These are phyloP conservation scores for Croton setiger DNA, from an alignment of 441 rosid genomes.

Conservation along the genomic window DNA sequence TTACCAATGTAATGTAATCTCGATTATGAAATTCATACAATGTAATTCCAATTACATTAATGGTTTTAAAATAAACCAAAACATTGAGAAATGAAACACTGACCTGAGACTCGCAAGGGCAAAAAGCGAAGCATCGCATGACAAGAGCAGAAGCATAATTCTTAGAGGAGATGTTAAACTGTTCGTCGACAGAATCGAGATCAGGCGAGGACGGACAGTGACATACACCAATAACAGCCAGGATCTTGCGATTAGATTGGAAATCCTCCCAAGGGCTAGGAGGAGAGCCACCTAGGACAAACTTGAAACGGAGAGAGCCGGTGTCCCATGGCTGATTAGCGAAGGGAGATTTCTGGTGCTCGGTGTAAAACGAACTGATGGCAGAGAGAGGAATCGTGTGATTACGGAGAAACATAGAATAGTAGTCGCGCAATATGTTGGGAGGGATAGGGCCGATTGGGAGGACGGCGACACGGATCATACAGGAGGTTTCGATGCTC, in stretches of 20 bases:
- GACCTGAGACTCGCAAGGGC: conserved; percentile 83
- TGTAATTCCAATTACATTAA: no score
- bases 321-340: conserved; percentile 88
- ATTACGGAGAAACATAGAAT: conserved; percentile 73
- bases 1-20: no score
- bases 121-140: conserved; percentile 86
- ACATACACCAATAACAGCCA: conserved; percentile 82
- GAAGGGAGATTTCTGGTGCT: conserved; percentile 96
- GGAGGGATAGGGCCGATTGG: conserved; percentile 78
- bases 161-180: conserved; percentile 53
- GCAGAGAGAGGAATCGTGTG: conserved; percentile 76
- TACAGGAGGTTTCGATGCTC: conserved; percentile 78
- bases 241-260: conserved; percentile 90
- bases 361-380: conserved; percentile 88
- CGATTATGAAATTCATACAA: no score
- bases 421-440: conserved; percentile 65
- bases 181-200: conserved; percentile 60
- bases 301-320: conserved; percentile 82
- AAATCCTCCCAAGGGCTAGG: conserved; percentile 99
- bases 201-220: conserved; percentile 93
- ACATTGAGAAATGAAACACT: conserved; percentile 11
- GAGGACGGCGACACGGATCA: conserved; percentile 86
- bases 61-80: background rate
- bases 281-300: conserved; percentile 85
- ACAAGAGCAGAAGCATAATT: conserved; percentile 71